These are phyloP conservation scores for Jatropha multifida DNA, from an alignment of 441 rosid genomes.

Conservation along the genomic window DNA sequence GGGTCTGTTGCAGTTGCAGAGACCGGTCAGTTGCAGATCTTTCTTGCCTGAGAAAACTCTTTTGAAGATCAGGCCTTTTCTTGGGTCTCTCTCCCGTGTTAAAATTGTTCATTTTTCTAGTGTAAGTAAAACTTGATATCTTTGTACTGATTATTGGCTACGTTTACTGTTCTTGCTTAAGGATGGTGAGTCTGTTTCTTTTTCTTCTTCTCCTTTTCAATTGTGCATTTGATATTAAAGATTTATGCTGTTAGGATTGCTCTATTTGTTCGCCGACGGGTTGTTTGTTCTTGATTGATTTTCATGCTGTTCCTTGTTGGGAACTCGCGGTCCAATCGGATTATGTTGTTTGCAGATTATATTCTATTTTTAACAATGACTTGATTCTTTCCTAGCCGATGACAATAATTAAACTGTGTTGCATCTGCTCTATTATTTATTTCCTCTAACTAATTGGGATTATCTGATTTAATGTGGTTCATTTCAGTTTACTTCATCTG, in stretches of 20 bases:
- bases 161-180: not conserved
- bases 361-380: not conserved
- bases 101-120: slow-evolving; percentile 32
- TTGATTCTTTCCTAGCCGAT: not conserved
- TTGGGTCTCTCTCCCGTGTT: slow-evolving; percentile 45
- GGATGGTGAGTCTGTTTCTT: not conserved
- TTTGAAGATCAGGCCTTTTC: slow-evolving; percentile 48
- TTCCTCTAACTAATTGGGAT: not conserved
- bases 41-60: slow-evolving; percentile 36
- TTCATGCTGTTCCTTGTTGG: slow-evolving; percentile 3
- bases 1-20: slow-evolving; percentile 49
- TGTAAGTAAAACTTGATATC: slow-evolving; percentile 25
- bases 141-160: not conserved
- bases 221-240: not conserved
- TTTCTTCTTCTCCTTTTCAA: no score
- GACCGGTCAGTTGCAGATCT: slow-evolving; percentile 42
- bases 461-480: slow-evolving; percentile 27
- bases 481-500: slow-evolving; percentile 55
- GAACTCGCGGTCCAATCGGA: not conserved
- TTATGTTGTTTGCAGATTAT: not conserved
- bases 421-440: not conserved
- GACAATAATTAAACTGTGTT: slow-evolving; percentile 11
- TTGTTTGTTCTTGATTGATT: not conserved
- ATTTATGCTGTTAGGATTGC: slow-evolving; percentile 13
- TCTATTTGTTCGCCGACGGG: not conserved